phyloP scores from a whole-genome alignment of 108 stramenopile genomes.

The Nannochloropsis granulata region DNA sequence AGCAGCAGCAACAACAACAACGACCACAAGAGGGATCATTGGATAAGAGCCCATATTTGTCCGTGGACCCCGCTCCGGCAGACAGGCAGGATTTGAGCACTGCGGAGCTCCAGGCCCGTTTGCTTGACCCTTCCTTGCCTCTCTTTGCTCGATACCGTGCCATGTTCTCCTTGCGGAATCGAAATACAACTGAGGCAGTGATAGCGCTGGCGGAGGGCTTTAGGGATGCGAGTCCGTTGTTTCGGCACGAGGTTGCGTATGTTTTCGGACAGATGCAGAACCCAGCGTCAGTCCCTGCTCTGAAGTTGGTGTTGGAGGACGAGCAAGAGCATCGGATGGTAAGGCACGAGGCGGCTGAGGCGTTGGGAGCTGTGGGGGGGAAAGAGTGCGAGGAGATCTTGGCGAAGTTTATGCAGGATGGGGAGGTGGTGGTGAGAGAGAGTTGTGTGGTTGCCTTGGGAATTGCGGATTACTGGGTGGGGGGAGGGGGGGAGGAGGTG shows the following conservation, averaged over 20 bases:
- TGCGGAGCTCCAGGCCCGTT: constrained; percentile 47
- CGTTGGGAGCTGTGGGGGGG: constrained; percentile 46
- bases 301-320: constrained; percentile 50
- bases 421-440: constrained; percentile 51
- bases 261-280: constrained; percentile 93
- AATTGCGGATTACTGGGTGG: constrained; percentile 61
- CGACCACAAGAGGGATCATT: background rate
- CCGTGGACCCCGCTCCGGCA: constrained; percentile 41
- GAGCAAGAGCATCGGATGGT: constrained; percentile 81
- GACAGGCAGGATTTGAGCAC: constrained; percentile 20
- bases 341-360: constrained; percentile 82
- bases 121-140: constrained; percentile 47
- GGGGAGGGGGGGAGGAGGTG: background rate
- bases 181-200: constrained; percentile 59
- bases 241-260: constrained; percentile 98
- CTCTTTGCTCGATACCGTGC: constrained; percentile 87
- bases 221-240: constrained; percentile 59
- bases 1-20: constrained; percentile 42
- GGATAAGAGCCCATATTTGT: constrained; percentile 19
- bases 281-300: constrained; percentile 55
- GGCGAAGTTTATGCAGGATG: constrained; percentile 51
- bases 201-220: constrained; percentile 54
- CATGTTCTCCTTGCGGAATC: constrained; percentile 93
- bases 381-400: constrained; percentile 7
- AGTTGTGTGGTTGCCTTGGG: constrained; percentile 79